Conservation (phyloP, 306 rosid genomes). For the Pachyrhizus erosus region DNA sequence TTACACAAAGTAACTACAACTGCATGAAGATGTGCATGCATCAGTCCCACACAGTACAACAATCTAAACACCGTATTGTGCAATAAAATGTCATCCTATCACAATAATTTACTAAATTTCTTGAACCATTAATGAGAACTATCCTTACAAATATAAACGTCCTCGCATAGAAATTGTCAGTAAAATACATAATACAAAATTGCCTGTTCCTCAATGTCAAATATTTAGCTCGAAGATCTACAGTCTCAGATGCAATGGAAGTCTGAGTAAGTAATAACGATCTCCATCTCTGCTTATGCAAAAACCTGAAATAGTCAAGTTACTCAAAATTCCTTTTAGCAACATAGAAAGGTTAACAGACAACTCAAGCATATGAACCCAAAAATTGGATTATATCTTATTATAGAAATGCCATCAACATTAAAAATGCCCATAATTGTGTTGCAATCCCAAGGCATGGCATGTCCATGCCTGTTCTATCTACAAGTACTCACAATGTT, state of each 20-base stretch:
- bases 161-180: constrained; percentile 31
- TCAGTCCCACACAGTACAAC: background rate
- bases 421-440: background rate
- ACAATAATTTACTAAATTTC: background rate
- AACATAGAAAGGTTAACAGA: constrained; percentile 9
- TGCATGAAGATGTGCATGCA: background rate
- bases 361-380: background rate
- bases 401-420: background rate
- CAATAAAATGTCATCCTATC: background rate
- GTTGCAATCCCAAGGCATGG: background rate
- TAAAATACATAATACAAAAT: constrained; percentile 26
- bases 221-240: constrained; percentile 55
- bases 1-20: background rate
- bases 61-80: constrained; percentile 9
- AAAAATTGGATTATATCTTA: background rate
- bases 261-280: constrained; percentile 34
- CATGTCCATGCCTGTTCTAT: constrained; percentile 1
- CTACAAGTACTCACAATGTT: constrained; percentile 6
- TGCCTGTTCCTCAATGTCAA: constrained; percentile 43
- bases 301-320: constrained; percentile 46
- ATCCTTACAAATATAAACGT: constrained; percentile 46
- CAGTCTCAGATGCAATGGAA: constrained; percentile 35
- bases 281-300: constrained; percentile 31
- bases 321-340: constrained; percentile 33
- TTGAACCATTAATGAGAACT: constrained; percentile 29